Evolutionary conservation across 768 basidiomycete species (phyloP), one percentile per base, ranked within the genome.

Genomic region (Chalciporus pseudorubinellus): DNA sequence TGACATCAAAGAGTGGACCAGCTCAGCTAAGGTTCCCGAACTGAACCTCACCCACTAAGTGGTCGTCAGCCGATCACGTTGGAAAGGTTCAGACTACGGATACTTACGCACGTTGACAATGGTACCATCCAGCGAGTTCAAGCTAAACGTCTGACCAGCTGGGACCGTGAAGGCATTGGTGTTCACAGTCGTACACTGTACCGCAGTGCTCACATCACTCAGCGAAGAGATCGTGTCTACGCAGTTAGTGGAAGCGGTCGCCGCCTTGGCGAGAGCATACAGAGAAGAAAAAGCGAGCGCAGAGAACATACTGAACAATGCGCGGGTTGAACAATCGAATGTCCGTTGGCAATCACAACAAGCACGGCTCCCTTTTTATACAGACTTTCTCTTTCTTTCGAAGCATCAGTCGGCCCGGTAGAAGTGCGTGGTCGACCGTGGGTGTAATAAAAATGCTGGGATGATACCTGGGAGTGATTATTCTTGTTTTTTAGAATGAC

Each of bases 91-190:
- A 11, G 6, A 39, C 9, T 5, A 10, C 28, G n/a, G 44, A 24
- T 18, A 68, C 79, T 60, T 56, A 83, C 83, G 65, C 66, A 86
- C 66, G 44, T 78, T 84, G 52, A 87, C 84, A 4, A 74, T 82
- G 2, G 82, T 77, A 6, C 79, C 79, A 21, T 65, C 57, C 36
- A 70, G 51, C 29, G 85, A 70, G 18, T 64, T 56, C 26, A 86
- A 72, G 14, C 68, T 71, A 59, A 85, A 73, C 0, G 72, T 75
- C 65, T 77, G 44, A 13, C 81, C 82, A 29, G 73, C 77, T 12
- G 82, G 78, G 31, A 84, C 83, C 8, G 77, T 80, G 65, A 84
- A 83, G 10, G 67, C 54, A 38, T 79, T 72, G 60, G 85, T 77
- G 56, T 78, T 78, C 48, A 86, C 77, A 4, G 78, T 81, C 2